Percentiles rank a stretch among this genome's conserved stretches.
These are phyloP conservation scores for Rhodotorula paludigena DNA, from an alignment of 768 basidiomycete genomes.

Conservation along the genomic window DNA sequence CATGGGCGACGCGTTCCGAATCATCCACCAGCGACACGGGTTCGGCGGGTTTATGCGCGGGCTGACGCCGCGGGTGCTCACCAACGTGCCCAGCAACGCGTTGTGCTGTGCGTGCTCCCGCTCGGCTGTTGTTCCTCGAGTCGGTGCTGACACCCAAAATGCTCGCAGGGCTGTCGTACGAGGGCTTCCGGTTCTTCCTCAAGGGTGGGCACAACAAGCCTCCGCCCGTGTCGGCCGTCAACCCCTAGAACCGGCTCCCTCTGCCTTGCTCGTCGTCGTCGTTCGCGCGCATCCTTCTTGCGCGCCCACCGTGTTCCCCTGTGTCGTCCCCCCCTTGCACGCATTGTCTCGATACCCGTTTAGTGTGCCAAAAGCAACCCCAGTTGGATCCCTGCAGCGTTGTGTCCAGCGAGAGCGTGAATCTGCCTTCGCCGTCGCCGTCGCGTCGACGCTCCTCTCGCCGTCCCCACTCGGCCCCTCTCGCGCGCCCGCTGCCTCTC, in stretches of 20 bases:
- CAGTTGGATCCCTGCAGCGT: no score
- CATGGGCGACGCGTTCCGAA: slow-evolving; percentile 78
- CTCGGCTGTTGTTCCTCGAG: background rate
- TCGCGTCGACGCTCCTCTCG: background rate
- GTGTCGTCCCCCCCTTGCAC: no score
- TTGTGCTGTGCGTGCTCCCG: slow-evolving; percentile 70
- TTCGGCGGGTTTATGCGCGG: slow-evolving; percentile 79
- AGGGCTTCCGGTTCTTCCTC: slow-evolving; percentile 39
- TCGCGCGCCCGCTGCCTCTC: no score
- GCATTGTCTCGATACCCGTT: no score
- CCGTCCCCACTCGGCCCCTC: no score
- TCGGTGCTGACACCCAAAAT: background rate
- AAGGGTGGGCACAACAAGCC: slow-evolving; percentile 28
- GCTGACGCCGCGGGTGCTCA: slow-evolving; percentile 81
- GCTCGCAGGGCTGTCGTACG: slow-evolving; percentile 31
- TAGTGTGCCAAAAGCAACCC: no score
- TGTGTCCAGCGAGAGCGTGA: no score
- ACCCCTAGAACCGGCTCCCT: background rate
- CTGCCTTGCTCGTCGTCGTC: background rate
- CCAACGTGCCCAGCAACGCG: slow-evolving; percentile 94
- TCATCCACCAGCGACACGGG: slow-evolving; percentile 84
- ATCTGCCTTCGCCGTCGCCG: background rate
- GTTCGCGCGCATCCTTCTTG: background rate
- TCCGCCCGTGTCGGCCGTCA: background rate
- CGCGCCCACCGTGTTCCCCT: no score